A percentile compares a stretch with the other conserved stretches of the same genome.
These are phyloP conservation scores for Leishmania gerbilli DNA, from an alignment of 208 protist genomes.

Conservation along the genomic window DNA sequence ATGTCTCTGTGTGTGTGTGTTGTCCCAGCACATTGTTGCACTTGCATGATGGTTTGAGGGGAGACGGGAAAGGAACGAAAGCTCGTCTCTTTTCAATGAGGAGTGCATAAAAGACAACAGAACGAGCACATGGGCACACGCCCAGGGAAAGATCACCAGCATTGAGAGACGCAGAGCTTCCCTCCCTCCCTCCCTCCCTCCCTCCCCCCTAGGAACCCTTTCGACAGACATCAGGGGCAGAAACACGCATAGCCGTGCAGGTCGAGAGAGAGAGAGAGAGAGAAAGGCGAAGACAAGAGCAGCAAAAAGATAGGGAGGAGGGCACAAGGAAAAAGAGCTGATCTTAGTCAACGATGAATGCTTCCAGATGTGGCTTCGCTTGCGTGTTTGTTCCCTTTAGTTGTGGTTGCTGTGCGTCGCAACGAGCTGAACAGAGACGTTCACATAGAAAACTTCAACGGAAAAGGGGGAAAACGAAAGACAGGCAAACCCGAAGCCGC, in stretches of 20 bases:
- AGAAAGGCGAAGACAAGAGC: not conserved
- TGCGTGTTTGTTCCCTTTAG: too few species aligned
- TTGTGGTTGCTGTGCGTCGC: too few species aligned
- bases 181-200: not conserved
- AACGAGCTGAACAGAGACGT: not conserved
- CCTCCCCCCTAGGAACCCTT: not conserved
- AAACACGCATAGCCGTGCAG: not conserved
- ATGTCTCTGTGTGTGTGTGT: not conserved
- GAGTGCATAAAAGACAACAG: not conserved
- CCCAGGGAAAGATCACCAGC: not conserved
- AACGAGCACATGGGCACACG: not conserved
- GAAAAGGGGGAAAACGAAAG: constrained; percentile 1
- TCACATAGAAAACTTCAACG: not conserved
- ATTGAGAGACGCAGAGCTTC: not conserved
- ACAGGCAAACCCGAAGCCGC: not conserved
- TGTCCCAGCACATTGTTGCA: not conserved
- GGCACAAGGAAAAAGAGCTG: not conserved
- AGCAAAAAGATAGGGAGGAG: not conserved
- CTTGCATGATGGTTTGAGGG: not conserved
- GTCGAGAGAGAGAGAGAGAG: not conserved
- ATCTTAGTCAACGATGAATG: not conserved
- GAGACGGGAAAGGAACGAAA: not conserved
- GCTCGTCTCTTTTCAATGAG: not conserved
- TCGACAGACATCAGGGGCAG: not conserved
- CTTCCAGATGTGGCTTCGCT: too few species aligned